Evolutionary conservation across 495 filamentous ascomycete genomes (phyloP).

Genomic region (Penicillium crystallinum): DNA sequence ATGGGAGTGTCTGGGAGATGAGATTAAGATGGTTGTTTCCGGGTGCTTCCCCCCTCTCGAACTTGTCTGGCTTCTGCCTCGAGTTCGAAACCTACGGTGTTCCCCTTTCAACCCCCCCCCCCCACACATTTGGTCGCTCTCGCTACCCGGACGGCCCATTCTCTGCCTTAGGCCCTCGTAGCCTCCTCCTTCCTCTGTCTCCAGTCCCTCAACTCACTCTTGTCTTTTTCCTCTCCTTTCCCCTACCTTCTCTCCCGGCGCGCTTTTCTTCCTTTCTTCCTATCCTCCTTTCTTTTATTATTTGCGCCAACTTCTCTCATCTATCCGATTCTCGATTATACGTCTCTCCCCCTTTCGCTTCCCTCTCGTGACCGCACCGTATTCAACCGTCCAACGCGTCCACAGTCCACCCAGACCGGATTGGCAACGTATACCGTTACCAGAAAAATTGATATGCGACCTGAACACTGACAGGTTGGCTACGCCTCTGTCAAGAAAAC

Average conservation of each 20-base stretch:
- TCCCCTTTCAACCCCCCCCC: conserved; percentile 20
- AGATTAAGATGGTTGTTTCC: conserved; percentile 6
- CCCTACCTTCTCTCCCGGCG: conserved; percentile 22
- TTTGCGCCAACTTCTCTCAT: conserved; percentile 22
- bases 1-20: background rate
- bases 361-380: conserved; percentile 13
- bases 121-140: conserved; percentile 6
- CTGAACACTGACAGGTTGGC: conserved; percentile 28
- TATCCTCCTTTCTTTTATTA: conserved; percentile 24
- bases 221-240: conserved; percentile 31
- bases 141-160: conserved; percentile 14
- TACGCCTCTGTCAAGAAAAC: conserved; percentile 17
- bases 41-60: conserved; percentile 7
- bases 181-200: conserved; percentile 28
- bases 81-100: conserved; percentile 12
- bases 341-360: conserved; percentile 32
- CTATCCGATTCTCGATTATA: conserved; percentile 14
- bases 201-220: conserved; percentile 17
- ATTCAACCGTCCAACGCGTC: conserved; percentile 1
- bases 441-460: conserved; percentile 29
- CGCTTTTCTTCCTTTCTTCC: conserved; percentile 25
- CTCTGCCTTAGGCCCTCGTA: conserved; percentile 26
- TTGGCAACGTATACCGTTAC: background rate
- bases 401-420: background rate
- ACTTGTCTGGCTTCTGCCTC: background rate